Percentiles rank a stretch among this genome's conserved stretches.
Conservation (phyloP, 495 filamentous ascomycete species). For the Daldinia caldariorum region DNA sequence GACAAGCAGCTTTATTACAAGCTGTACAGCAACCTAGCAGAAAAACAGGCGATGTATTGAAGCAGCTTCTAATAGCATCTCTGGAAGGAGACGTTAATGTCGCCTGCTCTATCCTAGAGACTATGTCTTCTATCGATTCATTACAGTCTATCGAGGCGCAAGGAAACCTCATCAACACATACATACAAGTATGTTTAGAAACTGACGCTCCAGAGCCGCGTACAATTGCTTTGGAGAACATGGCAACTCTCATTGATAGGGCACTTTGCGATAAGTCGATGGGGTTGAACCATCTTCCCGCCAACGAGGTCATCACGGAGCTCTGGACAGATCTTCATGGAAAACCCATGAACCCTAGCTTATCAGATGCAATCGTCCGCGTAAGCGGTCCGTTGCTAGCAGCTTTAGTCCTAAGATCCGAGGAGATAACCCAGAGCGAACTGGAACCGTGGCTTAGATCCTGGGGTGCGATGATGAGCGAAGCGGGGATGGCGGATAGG, state of each 20-base stretch:
- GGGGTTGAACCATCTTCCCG: conserved; percentile 33
- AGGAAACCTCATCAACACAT: conserved; percentile 24
- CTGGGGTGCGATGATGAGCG: conserved; percentile 58
- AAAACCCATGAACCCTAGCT: conserved; percentile 53
- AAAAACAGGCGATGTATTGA: conserved; percentile 6
- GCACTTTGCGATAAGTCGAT: conserved; percentile 24
- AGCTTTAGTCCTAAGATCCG: conserved; percentile 27
- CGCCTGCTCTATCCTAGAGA: conserved; percentile 42
- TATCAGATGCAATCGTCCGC: conserved; percentile 57
- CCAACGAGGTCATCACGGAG: conserved; percentile 30
- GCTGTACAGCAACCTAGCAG: conserved; percentile 10
- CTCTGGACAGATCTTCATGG: conserved; percentile 49
- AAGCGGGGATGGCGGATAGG: conserved; percentile 55
- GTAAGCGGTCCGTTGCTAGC: conserved; percentile 57
- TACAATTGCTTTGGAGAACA: conserved; percentile 49
- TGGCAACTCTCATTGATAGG: conserved; percentile 49
- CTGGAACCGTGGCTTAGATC: conserved; percentile 43
- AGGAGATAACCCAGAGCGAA: conserved; percentile 11
- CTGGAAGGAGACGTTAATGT: conserved; percentile 41
- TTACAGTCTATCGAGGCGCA: conserved; percentile 11
- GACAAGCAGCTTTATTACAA: conserved; percentile 31
- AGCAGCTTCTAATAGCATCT: conserved; percentile 19
- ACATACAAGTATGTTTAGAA: conserved; percentile 36
- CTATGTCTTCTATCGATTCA: conserved; percentile 22
- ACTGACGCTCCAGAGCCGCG: conserved; percentile 50